Evolutionary conservation across 495 filamentous ascomycete genomes (phyloP), one percentile per base, ranked within the genome.

Genomic region (Podospora pseudoanserina): DNA sequence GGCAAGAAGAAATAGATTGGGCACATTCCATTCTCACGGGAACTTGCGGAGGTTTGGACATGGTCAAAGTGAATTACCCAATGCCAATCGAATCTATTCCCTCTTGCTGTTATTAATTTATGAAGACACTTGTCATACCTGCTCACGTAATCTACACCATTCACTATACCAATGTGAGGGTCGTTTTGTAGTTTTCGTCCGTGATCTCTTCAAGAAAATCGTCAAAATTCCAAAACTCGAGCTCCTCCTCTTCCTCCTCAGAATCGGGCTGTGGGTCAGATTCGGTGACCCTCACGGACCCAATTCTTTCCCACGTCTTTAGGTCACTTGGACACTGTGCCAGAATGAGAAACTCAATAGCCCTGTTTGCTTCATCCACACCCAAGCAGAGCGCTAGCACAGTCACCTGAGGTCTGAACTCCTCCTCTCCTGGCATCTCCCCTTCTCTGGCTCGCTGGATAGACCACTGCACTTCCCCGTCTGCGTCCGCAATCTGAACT

Each of bases 1-100:
- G 67, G 66, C 27, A 68, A 71, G 72, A 67, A 77, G 20, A 72
- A 74, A 55, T 57, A 61, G 30, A 32, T 32, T 32, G 7, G 30
- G 4, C 4, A 32, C 4, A 7, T 7, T 32, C 7, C 30, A 32
- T 32, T 5, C 30, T 5, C 1, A 23, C 23, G 23, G 23, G 23
- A 23, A 23, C 23, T 23, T 23, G 23, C 23, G 1, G 23, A 23
- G 23, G 23, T 23, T 23, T 23, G 23, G 23, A 23, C 23, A 23
- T 23, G 23, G 23, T 23, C 23, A 23, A 2, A 23, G 23, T 23
- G 23, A 23, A 23, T 23, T 23, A 23, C 23, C 23, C 23, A 23
- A 23, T 23, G 23, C 23, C 23, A 23, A 23, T 23, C 23, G 23
- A 23, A 23, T 23, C 23, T 23, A 23, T 32, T 32, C 7, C 7